Evolutionary conservation across 306 rosid species (phyloP).

Genomic region (Prunus mira): DNA sequence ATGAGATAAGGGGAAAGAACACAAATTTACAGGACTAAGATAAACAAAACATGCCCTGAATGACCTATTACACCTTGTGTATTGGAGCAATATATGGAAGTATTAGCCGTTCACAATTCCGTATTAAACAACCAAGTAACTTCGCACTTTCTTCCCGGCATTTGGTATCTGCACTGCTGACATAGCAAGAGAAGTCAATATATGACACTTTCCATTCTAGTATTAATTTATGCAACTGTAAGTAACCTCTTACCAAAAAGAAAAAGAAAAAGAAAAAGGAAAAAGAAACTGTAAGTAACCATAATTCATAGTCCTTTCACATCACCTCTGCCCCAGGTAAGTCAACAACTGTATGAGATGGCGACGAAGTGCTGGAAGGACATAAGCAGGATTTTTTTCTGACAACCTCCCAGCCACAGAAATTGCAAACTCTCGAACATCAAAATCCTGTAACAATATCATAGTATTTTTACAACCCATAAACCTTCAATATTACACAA

Average conservation of each 20-base stretch:
- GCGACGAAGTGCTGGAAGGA: conserved; percentile 99
- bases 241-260: not conserved
- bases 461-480: conserved; percentile 14
- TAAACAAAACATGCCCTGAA: conserved; percentile 3
- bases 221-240: not conserved
- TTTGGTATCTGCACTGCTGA: conserved; percentile 98
- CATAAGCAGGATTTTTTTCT: conserved; percentile 97
- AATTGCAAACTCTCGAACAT: conserved; percentile 90
- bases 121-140: conserved; percentile 90
- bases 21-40: not conserved
- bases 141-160: conserved; percentile 99
- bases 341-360: conserved; percentile 94
- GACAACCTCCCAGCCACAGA: conserved; percentile 96
- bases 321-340: conserved; percentile 89
- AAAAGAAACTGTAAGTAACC: not conserved
- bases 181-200: conserved; percentile 40
- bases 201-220: conserved; percentile 4
- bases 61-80: conserved; percentile 66
- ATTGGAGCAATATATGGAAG: conserved; percentile 95
- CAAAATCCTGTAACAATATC: conserved; percentile 71
- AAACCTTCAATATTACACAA: conserved; percentile 15
- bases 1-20: conserved; percentile 17
- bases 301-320: conserved; percentile 11
- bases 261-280: too few species aligned
- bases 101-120: conserved; percentile 89